Evolutionary conservation across 2,329 filamentous ascomycete genomes (phyloP), one percentile per base, ranked within the genome.

Genomic region (Thyridium curvatum): DNA sequence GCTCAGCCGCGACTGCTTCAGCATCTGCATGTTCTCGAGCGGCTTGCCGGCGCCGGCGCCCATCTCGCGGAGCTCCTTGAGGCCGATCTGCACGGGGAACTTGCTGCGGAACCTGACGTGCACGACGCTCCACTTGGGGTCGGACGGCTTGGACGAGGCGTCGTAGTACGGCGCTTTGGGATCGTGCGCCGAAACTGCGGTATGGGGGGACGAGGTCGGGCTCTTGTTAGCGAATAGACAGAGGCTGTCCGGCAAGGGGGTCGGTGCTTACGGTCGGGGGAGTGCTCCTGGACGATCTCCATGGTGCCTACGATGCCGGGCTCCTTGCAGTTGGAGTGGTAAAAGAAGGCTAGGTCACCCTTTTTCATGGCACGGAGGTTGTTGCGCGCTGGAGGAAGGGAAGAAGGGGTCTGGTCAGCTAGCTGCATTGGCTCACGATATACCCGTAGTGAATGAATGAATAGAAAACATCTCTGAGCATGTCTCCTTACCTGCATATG

Each of bases 321-420:
- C 17, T 83, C 77, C 58, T 94, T 94, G 64, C 86, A 93, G 53
- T 93, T 94, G 34, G 86, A 94, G 62, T 96, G 91, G 58, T 97
- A 97, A 66, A 98, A 97, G 66, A 98, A 97, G 18, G 89, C 90
- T 26, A 90, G 71, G 55, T 98, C 93, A 37, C 90, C 90, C 40
- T 82, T 80, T 52, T 86, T 89, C 93, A 98, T 98, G 8, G 80
- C 77, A 21, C 86, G 79, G 65, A 98, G 82, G 57, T 96, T 88
- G 54, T 96, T 97, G 18, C 87, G 79, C 7, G 91, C 91, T 62
- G 32, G 9, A 32, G 13, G 29, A 30, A 30, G 4, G 14, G 5
- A 13, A 14, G 14, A 4, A 13, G 4, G 9, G 6, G 13, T 18
- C 13, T n/a, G 3, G 14, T 12, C 12, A 4, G 18, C 8, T 4